phyloP scores from a whole-genome alignment of 1,139 yeast species.

The Hyphopichia wangnamkhiaoensis region DNA sequence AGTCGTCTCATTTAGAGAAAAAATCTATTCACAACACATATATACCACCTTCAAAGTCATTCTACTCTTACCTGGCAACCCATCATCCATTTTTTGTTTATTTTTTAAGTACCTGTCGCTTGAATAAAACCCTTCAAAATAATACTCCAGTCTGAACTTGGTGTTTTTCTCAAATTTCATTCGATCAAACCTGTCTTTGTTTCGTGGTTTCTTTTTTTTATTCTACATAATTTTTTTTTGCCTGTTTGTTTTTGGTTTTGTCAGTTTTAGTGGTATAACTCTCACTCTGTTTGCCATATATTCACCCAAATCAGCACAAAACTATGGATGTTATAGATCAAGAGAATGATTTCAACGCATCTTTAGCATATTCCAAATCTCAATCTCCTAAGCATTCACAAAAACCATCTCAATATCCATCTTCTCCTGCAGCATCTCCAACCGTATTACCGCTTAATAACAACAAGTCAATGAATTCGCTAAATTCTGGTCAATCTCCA shows the following conservation, averaged over 20 bases:
- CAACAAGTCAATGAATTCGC: conserved; percentile 2
- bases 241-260: neutral
- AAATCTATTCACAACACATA: too few relatives aligned
- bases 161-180: too few relatives aligned
- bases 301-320: neutral
- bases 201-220: neutral
- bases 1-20: too few relatives aligned
- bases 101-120: too few relatives aligned
- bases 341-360: conserved; percentile 5
- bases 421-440: conserved; percentile 1
- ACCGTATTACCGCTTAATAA: neutral
- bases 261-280: neutral
- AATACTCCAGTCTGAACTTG: too few relatives aligned
- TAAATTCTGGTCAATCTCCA: conserved; percentile 1
- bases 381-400: neutral
- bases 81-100: too few relatives aligned
- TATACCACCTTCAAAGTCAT: too few relatives aligned
- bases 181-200: neutral
- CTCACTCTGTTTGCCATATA: neutral
- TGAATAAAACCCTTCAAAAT: too few relatives aligned
- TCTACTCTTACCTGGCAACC: too few relatives aligned
- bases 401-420: neutral
- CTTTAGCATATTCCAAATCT: neutral
- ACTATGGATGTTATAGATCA: conserved; percentile 4
- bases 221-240: neutral